phyloP scores from a whole-genome alignment of 768 basidiomycete genomes.

The Podaxis sp. region DNA sequence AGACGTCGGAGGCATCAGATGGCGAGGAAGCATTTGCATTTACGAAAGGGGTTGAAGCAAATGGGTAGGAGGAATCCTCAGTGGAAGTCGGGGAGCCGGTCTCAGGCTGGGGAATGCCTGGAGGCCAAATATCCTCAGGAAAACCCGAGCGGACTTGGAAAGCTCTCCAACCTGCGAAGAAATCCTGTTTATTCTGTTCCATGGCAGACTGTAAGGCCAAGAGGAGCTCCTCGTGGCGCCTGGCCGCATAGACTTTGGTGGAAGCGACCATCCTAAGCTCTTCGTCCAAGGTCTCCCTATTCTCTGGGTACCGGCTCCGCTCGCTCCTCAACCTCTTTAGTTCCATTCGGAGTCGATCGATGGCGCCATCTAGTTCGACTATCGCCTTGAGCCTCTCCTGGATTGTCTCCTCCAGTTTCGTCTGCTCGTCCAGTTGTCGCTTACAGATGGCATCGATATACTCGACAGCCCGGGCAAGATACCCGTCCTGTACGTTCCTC shows the following conservation, averaged over 20 bases:
- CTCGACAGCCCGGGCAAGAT: neutral
- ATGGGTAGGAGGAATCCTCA: neutral
- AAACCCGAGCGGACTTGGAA: neutral
- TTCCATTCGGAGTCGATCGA: neutral
- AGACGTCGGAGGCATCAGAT: neutral
- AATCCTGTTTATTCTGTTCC: neutral
- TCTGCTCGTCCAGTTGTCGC: neutral
- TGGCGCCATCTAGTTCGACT: neutral
- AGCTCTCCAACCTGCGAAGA: neutral
- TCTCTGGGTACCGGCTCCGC: neutral
- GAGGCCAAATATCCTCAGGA: neutral
- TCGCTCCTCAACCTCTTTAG: neutral
- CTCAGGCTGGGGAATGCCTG: neutral
- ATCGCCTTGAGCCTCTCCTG: neutral
- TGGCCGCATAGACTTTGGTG: neutral
- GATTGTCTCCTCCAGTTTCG: neutral
- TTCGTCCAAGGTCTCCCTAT: neutral
- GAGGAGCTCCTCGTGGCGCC: neutral
- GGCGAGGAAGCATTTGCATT: too few species aligned
- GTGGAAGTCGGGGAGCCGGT: neutral
- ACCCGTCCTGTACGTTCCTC: neutral
- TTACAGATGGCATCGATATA: neutral
- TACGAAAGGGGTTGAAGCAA: neutral
- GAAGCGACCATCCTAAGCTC: neutral
- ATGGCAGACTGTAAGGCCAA: neutral